A percentile compares a stretch with the other conserved stretches of the same genome.
Conservation (phyloP, 2,329 filamentous ascomycete genomes). For the Hymenoscyphus fraxineus region DNA sequence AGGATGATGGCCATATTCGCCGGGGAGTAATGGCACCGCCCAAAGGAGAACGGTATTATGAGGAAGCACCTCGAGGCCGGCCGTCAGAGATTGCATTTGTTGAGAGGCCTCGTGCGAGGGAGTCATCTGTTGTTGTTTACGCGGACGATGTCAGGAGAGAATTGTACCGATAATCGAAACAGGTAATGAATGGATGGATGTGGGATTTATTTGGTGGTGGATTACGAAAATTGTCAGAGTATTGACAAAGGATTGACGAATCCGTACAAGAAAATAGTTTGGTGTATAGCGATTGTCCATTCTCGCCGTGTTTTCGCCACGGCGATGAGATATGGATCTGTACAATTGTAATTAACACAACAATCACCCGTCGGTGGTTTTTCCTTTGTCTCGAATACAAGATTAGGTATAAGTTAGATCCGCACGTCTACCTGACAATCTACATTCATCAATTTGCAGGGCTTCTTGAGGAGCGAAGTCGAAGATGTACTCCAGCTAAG, state of each 20-base stretch:
- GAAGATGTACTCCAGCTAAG: neutral
- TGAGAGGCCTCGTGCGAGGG: conserved; percentile 30
- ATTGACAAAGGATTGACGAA: neutral
- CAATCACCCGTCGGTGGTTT: neutral
- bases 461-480: no score
- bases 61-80: conserved; percentile 15
- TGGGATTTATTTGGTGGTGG: neutral
- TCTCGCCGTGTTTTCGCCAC: neutral
- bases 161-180: conserved; percentile 28
- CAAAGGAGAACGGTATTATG: conserved; percentile 31
- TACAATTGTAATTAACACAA: neutral
- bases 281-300: neutral
- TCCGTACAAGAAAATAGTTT: neutral
- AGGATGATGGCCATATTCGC: conserved; percentile 5
- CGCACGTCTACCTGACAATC: neutral
- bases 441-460: neutral
- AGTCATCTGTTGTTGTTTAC: conserved; percentile 33
- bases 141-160: conserved; percentile 31
- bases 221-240: neutral
- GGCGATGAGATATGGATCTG: neutral
- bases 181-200: neutral
- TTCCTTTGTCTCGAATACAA: neutral
- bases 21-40: conserved; percentile 26
- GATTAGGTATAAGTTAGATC: neutral
- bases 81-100: conserved; percentile 29